These are phyloP conservation scores for Carex parvula DNA, from an alignment of 176 grass and related monocot species.

Conservation along the genomic window DNA sequence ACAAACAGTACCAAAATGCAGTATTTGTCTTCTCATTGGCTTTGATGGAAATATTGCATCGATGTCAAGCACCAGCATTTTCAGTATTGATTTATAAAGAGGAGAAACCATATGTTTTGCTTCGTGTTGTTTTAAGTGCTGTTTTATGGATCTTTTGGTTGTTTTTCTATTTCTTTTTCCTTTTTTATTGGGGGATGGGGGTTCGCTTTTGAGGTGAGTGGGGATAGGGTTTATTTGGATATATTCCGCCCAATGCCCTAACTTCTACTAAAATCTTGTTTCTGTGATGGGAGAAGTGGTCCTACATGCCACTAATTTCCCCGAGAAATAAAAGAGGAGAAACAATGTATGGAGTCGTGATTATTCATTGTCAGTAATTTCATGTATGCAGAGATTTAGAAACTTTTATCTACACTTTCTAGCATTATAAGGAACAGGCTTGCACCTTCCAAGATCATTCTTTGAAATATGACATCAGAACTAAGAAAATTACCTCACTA, in stretches of 20 bases:
- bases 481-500: constrained; percentile 53
- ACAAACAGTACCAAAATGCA: neutral
- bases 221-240: neutral
- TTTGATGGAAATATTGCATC: neutral
- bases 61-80: neutral
- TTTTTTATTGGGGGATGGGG: neutral
- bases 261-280: neutral
- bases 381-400: constrained; percentile 15
- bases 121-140: neutral
- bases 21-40: neutral
- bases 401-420: neutral
- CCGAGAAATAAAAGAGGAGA: neutral
- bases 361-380: constrained; percentile 6
- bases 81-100: neutral
- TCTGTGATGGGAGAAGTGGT: neutral
- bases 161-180: neutral
- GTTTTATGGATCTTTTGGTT: neutral
- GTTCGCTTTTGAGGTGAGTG: neutral
- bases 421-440: neutral
- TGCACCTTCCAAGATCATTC: neutral
- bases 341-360: neutral
- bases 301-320: neutral
- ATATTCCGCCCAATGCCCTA: neutral
- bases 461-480: constrained; percentile 17
- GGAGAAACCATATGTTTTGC: neutral